Base-by-base conservation (phyloP, 140 eudicot genomes). In the Ambrosia hybrid region DNA sequence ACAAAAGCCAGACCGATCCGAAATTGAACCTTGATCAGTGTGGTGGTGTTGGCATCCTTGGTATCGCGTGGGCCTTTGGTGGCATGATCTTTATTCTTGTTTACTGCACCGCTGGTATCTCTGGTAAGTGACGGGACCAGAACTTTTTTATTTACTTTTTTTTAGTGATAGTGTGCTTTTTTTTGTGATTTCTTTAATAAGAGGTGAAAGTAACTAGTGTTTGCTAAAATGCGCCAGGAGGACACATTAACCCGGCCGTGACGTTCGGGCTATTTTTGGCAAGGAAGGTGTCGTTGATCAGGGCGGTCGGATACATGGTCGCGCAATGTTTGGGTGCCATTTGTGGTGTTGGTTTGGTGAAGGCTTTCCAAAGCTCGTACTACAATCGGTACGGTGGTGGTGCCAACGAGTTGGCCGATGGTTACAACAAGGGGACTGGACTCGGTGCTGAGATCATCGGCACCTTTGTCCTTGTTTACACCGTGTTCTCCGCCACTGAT, bases 401-500 rank as follows among this genome's bases (percentile, higher is more conserved):
- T n/a, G 90, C 90, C 14, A 85, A 85, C 68, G 67, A 12, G 57
- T 72, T 85, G 49, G 79, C 84, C 21, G 75, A 52, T 57, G 90
- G 90, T 34, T 82, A 82, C 83, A 85, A 79, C 82, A 82, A 74
- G 55, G 90, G 90, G 11, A 80, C 80, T 45, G 89, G 89, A 51
- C 79, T 85, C 9, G 79, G 81, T 5, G 89, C 89, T 14, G 89
- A 84, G 83, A 84, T 84, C 33, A 88, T 88, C 67, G 95, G 95
- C 30, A 88, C 95, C 68, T 88, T 87, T 55, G 95, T 85, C 38
- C 82, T 87, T 76, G 95, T 88, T 46, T 88, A 88, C 88, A 85
- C 95, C 15, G 95, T 88, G 37, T 85, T 88, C 82, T 88, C 96
- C 4, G 89, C 95, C 68, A 88, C 95, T 56, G 91, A 88, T 60